phyloP scores from a whole-genome alignment of 345 rosid genomes.

The Barbarea vulgaris region DNA sequence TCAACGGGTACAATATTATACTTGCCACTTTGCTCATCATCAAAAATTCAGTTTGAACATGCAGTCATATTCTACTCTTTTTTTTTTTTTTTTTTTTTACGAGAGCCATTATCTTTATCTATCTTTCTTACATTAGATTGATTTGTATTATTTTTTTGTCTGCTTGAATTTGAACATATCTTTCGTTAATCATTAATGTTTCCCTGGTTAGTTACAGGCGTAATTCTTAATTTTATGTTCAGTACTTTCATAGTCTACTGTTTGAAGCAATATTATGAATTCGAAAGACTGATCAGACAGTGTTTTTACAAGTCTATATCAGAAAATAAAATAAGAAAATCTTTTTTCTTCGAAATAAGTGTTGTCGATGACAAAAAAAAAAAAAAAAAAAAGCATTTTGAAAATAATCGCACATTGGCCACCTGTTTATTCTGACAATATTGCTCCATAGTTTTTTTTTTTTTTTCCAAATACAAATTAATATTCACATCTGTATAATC shows the following conservation, averaged over 20 bases:
- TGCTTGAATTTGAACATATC: slow-evolving; percentile 24
- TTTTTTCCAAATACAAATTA: background rate
- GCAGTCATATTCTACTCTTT: background rate
- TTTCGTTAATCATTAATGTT: slow-evolving; percentile 36
- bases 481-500: background rate
- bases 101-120: no score
- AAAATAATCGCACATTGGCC: slow-evolving; percentile 5
- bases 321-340: background rate
- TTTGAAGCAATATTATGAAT: slow-evolving; percentile 5
- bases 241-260: slow-evolving; percentile 11
- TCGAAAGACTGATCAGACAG: background rate
- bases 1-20: background rate
- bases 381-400: background rate
- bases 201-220: slow-evolving; percentile 22
- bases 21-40: background rate
- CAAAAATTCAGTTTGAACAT: background rate
- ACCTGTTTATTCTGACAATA: slow-evolving; percentile 32
- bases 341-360: background rate
- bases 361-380: no score
- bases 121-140: background rate
- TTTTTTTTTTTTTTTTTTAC: no score
- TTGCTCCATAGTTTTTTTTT: background rate
- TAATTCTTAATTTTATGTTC: slow-evolving; percentile 25
- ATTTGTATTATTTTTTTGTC: background rate
- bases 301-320: background rate